These are phyloP conservation scores for Oryza brachyantha DNA, from an alignment of 176 grass and related monocot species.

Conservation along the genomic window DNA sequence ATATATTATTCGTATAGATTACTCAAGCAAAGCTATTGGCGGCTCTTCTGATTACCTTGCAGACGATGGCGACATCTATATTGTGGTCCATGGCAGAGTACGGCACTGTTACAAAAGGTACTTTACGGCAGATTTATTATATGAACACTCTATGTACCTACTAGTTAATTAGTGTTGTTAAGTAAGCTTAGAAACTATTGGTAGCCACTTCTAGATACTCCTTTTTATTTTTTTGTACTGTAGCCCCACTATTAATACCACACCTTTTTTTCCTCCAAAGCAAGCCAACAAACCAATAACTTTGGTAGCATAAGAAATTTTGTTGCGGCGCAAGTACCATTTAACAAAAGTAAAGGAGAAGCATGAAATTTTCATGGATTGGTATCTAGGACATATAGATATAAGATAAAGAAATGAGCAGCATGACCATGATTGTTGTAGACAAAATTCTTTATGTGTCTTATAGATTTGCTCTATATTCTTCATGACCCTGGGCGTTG, in stretches of 20 bases:
- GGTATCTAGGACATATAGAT: not conserved
- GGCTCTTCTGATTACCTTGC: not conserved
- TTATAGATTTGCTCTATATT: not conserved
- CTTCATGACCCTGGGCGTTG: too few species aligned
- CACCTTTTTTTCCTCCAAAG: not conserved
- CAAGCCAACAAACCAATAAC: not conserved
- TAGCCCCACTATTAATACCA: not conserved
- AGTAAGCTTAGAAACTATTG: not conserved
- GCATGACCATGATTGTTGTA: not conserved
- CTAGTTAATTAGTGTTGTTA: not conserved
- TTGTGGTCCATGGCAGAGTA: not conserved
- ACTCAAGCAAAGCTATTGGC: not conserved
- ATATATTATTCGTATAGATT: conserved; percentile 18
- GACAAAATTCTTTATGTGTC: not conserved
- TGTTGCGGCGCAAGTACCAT: not conserved
- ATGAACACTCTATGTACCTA: not conserved
- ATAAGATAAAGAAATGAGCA: not conserved
- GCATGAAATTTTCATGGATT: not conserved
- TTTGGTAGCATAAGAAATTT: too few species aligned
- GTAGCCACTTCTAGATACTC: conserved; percentile 12
- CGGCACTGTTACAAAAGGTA: not conserved
- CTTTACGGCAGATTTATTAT: conserved; percentile 16
- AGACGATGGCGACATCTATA: not conserved
- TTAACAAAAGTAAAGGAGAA: too few species aligned
- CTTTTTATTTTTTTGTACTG: not conserved